Evolutionary conservation across 2,329 filamentous ascomycete species (phyloP).

Genomic region (Aspergillus fructus): DNA sequence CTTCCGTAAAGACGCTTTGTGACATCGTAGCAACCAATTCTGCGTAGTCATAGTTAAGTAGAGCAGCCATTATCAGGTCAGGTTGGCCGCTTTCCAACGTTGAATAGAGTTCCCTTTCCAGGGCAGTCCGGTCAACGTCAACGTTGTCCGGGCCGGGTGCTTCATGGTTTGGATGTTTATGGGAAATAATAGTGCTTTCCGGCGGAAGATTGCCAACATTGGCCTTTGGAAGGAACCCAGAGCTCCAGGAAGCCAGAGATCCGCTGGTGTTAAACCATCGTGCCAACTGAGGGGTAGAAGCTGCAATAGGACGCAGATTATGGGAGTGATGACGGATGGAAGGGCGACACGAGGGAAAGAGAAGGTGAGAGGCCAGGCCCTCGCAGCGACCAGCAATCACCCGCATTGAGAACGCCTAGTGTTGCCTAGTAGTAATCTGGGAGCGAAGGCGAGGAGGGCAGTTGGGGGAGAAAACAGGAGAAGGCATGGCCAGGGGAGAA

Average conservation of each 20-base stretch:
- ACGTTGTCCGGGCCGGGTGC: background rate
- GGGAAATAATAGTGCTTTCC: background rate
- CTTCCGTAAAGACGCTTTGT: constrained; percentile 60
- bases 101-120: constrained; percentile 22
- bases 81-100: constrained; percentile 39
- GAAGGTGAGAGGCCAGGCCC: constrained; percentile 29
- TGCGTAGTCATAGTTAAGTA: constrained; percentile 33
- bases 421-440: background rate
- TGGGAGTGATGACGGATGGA: constrained; percentile 13
- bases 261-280: background rate
- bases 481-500: background rate
- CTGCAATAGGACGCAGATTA: constrained; percentile 4
- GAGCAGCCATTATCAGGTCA: constrained; percentile 38
- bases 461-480: background rate
- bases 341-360: constrained; percentile 20
- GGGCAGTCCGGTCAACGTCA: background rate
- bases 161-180: background rate
- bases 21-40: constrained; percentile 46
- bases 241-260: background rate
- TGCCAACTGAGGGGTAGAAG: constrained; percentile 4
- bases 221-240: background rate
- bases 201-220: background rate
- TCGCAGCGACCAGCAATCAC: constrained; percentile 24
- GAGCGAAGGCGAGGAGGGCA: background rate
- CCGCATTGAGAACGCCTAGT: constrained; percentile 19